A percentile compares a stretch with the other conserved stretches of the same genome.
Conservation (phyloP, 495 filamentous ascomycete species). For the Pyrenula massariospora region DNA sequence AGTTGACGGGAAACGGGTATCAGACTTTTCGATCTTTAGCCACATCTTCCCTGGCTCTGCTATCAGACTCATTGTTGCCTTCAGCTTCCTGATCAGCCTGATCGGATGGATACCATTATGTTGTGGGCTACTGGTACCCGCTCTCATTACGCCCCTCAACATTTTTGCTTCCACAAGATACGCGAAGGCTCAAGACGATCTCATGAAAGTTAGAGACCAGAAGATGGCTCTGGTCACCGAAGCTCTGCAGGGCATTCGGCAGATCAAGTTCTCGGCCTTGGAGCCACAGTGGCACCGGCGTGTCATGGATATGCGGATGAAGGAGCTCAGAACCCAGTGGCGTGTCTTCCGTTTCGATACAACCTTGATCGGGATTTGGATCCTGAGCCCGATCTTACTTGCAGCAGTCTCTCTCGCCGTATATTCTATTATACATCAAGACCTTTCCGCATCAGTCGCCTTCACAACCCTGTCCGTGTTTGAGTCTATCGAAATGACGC, state of each 20-base stretch:
- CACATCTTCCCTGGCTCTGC: slow-evolving; percentile 48
- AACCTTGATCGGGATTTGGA: slow-evolving; percentile 50
- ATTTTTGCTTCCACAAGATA: slow-evolving; percentile 57
- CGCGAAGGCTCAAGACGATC: slow-evolving; percentile 47
- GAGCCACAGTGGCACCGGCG: slow-evolving; percentile 70
- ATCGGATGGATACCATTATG: slow-evolving; percentile 63
- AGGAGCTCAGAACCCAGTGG: slow-evolving; percentile 57
- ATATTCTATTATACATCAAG: slow-evolving; percentile 51
- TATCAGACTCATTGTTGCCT: slow-evolving; percentile 51
- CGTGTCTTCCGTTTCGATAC: slow-evolving; percentile 49
- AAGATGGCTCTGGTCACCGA: slow-evolving; percentile 73
- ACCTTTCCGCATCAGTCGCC: slow-evolving; percentile 60
- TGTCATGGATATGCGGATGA: slow-evolving; percentile 51
- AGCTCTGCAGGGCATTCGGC: slow-evolving; percentile 70
- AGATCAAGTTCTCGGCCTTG: slow-evolving; percentile 82
- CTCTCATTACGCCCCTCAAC: slow-evolving; percentile 57
- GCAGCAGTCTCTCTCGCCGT: slow-evolving; percentile 58
- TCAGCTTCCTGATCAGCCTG: slow-evolving; percentile 51
- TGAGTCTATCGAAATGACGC: slow-evolving; percentile 52
- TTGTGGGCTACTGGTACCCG: slow-evolving; percentile 53
- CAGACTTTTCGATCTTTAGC: slow-evolving; percentile 56
- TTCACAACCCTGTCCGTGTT: slow-evolving; percentile 75
- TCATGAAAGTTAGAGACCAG: slow-evolving; percentile 72
- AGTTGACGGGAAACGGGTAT: slow-evolving; percentile 63
- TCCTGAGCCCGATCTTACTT: slow-evolving; percentile 61